phyloP scores from a whole-genome alignment of 2,329 filamentous ascomycete genomes.

The Neonectria sp. region DNA sequence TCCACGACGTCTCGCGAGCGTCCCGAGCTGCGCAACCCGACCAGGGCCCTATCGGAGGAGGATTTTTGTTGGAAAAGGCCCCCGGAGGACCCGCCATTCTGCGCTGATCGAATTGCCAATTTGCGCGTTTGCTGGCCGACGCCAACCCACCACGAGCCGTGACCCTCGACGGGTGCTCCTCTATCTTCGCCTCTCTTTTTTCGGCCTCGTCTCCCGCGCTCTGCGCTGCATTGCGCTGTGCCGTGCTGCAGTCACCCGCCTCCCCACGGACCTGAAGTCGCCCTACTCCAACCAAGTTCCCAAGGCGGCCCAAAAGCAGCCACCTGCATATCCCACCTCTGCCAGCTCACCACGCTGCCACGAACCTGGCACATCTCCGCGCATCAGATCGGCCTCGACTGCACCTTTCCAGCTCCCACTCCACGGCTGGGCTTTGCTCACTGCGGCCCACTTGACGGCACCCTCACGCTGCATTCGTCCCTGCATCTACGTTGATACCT shows the following conservation, averaged over 20 bases:
- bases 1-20: conserved; percentile 16
- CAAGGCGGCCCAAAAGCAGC: conserved; percentile 50
- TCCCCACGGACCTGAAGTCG: conserved; percentile 41
- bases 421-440: conserved; percentile 35
- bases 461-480: conserved; percentile 42
- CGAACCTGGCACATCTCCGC: conserved; percentile 48
- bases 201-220: conserved; percentile 27
- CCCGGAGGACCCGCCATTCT: conserved; percentile 24
- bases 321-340: conserved; percentile 53
- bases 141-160: conserved; percentile 29
- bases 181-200: conserved; percentile 21
- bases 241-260: conserved; percentile 42
- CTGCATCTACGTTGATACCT: conserved; percentile 48
- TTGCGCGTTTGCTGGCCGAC: conserved; percentile 35
- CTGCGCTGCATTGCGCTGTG: conserved; percentile 42
- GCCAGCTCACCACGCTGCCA: conserved; percentile 50
- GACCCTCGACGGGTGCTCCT: conserved; percentile 35
- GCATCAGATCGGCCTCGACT: conserved; percentile 47
- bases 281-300: conserved; percentile 45
- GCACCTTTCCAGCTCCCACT: conserved; percentile 40
- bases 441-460: conserved; percentile 41
- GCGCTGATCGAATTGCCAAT: conserved; percentile 28
- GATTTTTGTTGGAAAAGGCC: conserved; percentile 12
- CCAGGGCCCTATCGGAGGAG: conserved; percentile 13
- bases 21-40: conserved; percentile 18